Evolutionary conservation across 306 rosid species (phyloP).

Genomic region (Parietaria judaica): DNA sequence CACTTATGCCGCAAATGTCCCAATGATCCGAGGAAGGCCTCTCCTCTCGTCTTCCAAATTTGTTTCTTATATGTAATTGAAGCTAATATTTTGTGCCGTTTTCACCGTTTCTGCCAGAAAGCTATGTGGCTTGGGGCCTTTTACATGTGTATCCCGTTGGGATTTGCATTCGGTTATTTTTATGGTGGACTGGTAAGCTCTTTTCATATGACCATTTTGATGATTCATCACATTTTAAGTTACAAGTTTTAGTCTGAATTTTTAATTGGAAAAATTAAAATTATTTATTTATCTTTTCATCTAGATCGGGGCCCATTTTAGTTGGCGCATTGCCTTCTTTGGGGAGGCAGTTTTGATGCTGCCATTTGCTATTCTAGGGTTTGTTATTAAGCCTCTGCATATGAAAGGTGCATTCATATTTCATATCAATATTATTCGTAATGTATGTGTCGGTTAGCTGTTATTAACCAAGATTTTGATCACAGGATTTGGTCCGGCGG

Average conservation of each 20-base stretch:
- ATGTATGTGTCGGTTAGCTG: slow-evolving; percentile 10
- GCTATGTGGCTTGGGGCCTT: slow-evolving; percentile 63
- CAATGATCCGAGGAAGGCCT: too few relatives aligned
- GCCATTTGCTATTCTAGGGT: slow-evolving; percentile 70
- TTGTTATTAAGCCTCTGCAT: slow-evolving; percentile 63
- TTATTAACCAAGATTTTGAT: slow-evolving; percentile 15
- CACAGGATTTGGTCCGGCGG: slow-evolving; percentile 48
- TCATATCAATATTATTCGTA: slow-evolving; percentile 14
- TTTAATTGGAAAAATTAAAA: too few relatives aligned
- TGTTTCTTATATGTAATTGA: too few relatives aligned
- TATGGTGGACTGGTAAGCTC: slow-evolving; percentile 77
- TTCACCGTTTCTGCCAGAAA: slow-evolving; percentile 42
- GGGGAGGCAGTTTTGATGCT: slow-evolving; percentile 67
- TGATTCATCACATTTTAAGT: not conserved
- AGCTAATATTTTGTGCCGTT: not conserved
- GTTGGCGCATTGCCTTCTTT: slow-evolving; percentile 74
- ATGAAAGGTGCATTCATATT: slow-evolving; percentile 54
- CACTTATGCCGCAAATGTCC: too few relatives aligned
- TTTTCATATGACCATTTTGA: not conserved
- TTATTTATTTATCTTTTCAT: slow-evolving; percentile 12
- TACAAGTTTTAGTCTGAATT: not conserved
- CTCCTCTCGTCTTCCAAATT: too few relatives aligned
- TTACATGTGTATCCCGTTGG: slow-evolving; percentile 83
- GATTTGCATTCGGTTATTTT: slow-evolving; percentile 77
- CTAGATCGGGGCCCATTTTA: slow-evolving; percentile 59